Base-by-base conservation (phyloP, 1,139 yeast species). In the Nematodospora anomalae region DNA sequence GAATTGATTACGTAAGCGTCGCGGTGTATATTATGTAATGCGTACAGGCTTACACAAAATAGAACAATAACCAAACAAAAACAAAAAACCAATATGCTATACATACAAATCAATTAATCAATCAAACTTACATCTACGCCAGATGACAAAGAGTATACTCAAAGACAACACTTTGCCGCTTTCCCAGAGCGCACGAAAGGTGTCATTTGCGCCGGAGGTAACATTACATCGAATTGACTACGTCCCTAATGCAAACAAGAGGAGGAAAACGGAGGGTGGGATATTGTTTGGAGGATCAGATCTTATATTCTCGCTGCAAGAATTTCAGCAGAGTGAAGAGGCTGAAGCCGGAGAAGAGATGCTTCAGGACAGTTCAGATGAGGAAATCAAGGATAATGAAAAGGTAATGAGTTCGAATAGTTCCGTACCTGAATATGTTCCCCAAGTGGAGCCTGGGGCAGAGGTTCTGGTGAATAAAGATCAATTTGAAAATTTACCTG, bases 191-290 rank as follows among this genome's bases (percentile, higher is more conserved):
- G 53, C 52, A 46, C 61, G 89, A 46, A 58, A 89, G 25, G 89
- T 83, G 0, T 80, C 87, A 1, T 83, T 83, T 63, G 87, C 88
- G 2, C 87, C 87, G 1, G 89, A 82, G 49, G 89, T 82, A 0
- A 82, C 88, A 0, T 60, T 83, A 25, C 88, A 82, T 55, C 80
- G 80, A 48, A 76, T 82, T 38, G 80, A 76, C 43, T 58, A 74
- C 40, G 62, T 74, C 4, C 16, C 10, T 8, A 36, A 38, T 28
- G 38, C 38, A 6, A 45, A 38, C 4, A 59, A 59, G 40, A 49
- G 72, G 42, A 53, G 74, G 38, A 71, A 68, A 39, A 65, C 71
- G 8, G 60, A 64, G 16, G 62, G 57, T 14, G 38, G 32, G 16
- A 16, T 20, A 14, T 11, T 5, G 32, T 11, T 28, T 24, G 13